Evolutionary conservation across 495 filamentous ascomycete species (phyloP), one percentile per base, ranked within the genome.

Genomic region (Penicillium subrubescens): DNA sequence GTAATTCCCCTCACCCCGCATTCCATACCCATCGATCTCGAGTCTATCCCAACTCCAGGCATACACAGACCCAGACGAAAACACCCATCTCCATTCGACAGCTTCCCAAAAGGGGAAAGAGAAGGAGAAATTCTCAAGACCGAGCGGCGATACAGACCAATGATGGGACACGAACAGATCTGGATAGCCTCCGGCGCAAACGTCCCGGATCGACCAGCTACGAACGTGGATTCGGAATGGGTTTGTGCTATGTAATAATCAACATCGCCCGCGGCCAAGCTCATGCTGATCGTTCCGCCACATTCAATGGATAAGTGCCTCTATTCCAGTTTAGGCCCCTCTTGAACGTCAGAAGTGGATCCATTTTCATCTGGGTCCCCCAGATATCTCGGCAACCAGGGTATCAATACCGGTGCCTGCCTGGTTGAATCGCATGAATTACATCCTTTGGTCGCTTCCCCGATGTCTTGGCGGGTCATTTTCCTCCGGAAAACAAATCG

Each of bases 121-220:
- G 39, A 39, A 70, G 34, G 67, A 70, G 70, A 72, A 27, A 0
- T 17, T 29, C 51, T 31, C 37, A 48, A 19, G 41, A 59, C 70
- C 70, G 70, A 72, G 52, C 70, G 70, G 70, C 67, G 70, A 59
- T 21, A 2, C 23, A 51, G 54, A 37, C 70, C 70, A 72, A 72
- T 72, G 14, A 54, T 14, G 17, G 6, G 11, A 15, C 5, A 2
- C n/a, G 8, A 10, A 8, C 27, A 35, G 2, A 55, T 3, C 8
- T 25, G 8, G 44, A 14, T 17, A 4, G 8, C 44, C 23, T 21
- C 44, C 44, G 44, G 44, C 44, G 21, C 44, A 10, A 48, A 23
- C 19, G 21, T 23, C 21, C 21, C 44, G 21, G 19, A 23, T 48
- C 44, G 21, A 48, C 44, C 44, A 25, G 8, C 44, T 23, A 0